Evolutionary conservation across 768 basidiomycete genomes (phyloP).

Genomic region (Tricholoma furcatifolium): DNA sequence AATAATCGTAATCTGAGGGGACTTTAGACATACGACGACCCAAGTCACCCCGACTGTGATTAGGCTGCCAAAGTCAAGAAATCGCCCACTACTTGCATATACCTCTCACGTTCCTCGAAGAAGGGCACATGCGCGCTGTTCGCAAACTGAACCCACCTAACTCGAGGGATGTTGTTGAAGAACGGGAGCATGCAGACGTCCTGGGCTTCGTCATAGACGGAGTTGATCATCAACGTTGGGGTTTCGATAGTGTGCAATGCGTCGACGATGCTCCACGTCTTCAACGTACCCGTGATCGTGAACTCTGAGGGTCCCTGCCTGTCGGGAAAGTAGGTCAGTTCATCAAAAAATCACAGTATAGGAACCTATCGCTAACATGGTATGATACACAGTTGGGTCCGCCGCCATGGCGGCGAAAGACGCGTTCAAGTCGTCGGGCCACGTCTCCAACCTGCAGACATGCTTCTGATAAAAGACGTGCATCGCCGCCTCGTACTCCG

Average conservation of each 20-base stretch:
- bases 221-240: conserved; percentile 43
- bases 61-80: conserved; percentile 30
- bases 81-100: conserved; percentile 34
- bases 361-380: conserved; percentile 25
- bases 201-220: conserved; percentile 38
- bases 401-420: conserved; percentile 20
- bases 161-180: conserved; percentile 36
- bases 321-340: background rate
- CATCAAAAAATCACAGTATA: conserved; percentile 12
- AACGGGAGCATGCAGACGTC: conserved; percentile 38
- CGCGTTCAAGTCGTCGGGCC: conserved; percentile 21
- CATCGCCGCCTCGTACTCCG: conserved; percentile 18
- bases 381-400: conserved; percentile 25
- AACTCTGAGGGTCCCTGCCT: conserved; percentile 18
- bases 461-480: conserved; percentile 25
- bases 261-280: conserved; percentile 46
- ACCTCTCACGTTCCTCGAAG: conserved; percentile 42
- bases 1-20: too few relatives aligned
- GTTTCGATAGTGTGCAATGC: conserved; percentile 37
- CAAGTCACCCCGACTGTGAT: too few relatives aligned
- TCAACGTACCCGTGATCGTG: conserved; percentile 19
- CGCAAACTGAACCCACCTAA: conserved; percentile 45
- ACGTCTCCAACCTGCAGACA: conserved; percentile 22
- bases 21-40: too few relatives aligned
- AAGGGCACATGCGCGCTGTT: conserved; percentile 45